These are phyloP conservation scores for Priceomyces melissophilus DNA, from an alignment of 805 yeast species.

Conservation along the genomic window DNA sequence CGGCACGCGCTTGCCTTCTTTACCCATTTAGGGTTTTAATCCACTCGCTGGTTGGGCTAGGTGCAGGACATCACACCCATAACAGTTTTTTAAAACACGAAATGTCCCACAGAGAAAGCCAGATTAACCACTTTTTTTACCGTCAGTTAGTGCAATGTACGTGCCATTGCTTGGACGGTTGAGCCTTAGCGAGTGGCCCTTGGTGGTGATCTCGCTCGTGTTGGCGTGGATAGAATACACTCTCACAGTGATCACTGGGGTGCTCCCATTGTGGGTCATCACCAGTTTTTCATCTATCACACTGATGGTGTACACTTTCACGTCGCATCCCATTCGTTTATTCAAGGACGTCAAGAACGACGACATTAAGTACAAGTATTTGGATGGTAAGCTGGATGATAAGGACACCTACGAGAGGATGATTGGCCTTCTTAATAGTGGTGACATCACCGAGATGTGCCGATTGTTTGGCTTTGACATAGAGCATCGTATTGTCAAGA, in stretches of 20 bases:
- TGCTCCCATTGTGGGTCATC: conserved; percentile 45
- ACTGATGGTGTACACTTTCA: conserved; percentile 22
- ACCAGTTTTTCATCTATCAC: conserved; percentile 29
- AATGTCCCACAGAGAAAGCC: too few species aligned
- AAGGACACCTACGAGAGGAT: conserved; percentile 25
- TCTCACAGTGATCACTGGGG: conserved; percentile 39
- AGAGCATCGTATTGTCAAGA: conserved; percentile 74
- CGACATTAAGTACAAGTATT: conserved; percentile 21
- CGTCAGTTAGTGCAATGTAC: too few species aligned
- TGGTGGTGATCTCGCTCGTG: conserved; percentile 41
- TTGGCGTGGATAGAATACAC: conserved; percentile 50
- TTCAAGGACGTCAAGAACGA: conserved; percentile 9
- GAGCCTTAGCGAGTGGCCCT: conserved; percentile 47
- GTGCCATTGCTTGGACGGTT: conserved; percentile 47
- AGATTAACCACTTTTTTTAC: too few species aligned
- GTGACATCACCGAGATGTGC: conserved; percentile 63
- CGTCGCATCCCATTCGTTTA: conserved; percentile 25
- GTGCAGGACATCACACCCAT: too few species aligned
- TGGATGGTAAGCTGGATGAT: conserved; percentile 13
- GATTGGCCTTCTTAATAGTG: conserved; percentile 43
- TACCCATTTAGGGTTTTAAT: too few species aligned
- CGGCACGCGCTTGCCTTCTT: too few species aligned
- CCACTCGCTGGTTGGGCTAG: too few species aligned
- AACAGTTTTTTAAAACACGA: too few species aligned
- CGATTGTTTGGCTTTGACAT: conserved; percentile 62